Base-by-base conservation (phyloP, 352 stramenopile species). In the Phytopythium litorale region DNA sequence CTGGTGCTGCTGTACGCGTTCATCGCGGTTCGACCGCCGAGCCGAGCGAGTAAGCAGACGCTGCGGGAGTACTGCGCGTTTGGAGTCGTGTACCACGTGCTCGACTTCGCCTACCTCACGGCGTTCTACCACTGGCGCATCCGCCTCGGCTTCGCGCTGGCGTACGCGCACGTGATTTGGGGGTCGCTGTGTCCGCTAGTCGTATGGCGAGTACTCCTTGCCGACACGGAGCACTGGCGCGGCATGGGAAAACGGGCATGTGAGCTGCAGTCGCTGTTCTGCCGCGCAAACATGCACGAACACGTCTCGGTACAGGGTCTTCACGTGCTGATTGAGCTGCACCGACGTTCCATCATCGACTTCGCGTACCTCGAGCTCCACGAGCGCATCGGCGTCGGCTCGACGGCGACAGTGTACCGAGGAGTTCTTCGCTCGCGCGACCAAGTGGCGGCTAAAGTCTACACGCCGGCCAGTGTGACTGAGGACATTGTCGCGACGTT, bases 161-260 rank as follows among this genome's bases (percentile, higher is more conserved):
- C 71, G n/a, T 79, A 79, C 63, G 32, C 35, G 7, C 54, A 74
- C 38, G 61, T 79, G 1, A 46, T 75, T 8, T 77, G 66, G 72
- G 66, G 69, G 12, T 70, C 70, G 12, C 51, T 79, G 4, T 70
- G 72, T 13, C 72, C 72, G 40, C 65, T 75, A 30, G 73, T 79
- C 63, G 42, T 73, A 2, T 84, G 75, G 70, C 66, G 74, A 12
- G 46, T 79, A 38, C 64, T 89, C 6, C 68, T 82, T 32, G 78
- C 80, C 19, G 80, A 89, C 57, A 89, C 80, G 7, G 77, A 87
- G 42, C 80, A 84, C 46, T 89, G 80, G 80, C 68, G 80, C n/a
- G 80, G 78, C 16, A 71, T 81, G 6, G 71, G 74, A 6, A 64
- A 79, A 37, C 75, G 72, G 12, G 75, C 72, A 0, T 66, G 72